Evolutionary conservation across 2,329 filamentous ascomycete genomes (phyloP).

Genomic region (Botrytis porri): DNA sequence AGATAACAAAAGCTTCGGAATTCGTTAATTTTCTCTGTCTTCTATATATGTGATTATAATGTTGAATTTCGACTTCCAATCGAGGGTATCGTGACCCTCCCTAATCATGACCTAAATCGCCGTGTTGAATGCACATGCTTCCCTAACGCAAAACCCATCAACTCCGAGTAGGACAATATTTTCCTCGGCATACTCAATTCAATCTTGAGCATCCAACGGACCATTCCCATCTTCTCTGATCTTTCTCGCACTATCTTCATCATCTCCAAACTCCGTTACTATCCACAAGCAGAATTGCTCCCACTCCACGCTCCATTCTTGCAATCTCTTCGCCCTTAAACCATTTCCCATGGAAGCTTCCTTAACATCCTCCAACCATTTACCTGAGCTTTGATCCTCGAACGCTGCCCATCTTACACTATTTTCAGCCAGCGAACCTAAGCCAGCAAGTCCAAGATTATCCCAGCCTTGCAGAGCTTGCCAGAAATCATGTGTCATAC

Average conservation of each 20-base stretch:
- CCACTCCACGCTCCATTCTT: constrained; percentile 78
- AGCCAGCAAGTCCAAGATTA: constrained; percentile 81
- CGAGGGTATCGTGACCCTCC: not conserved
- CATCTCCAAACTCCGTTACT: constrained; percentile 67
- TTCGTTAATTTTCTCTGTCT: not conserved
- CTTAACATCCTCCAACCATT: constrained; percentile 71
- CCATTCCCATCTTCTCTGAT: constrained; percentile 26
- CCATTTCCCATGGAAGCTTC: constrained; percentile 71
- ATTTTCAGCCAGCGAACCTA: constrained; percentile 88
- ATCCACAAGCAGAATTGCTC: constrained; percentile 92
- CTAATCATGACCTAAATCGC: constrained; percentile 10
- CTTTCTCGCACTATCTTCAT: constrained; percentile 27
- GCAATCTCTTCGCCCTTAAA: constrained; percentile 67
- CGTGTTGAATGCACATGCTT: constrained; percentile 3
- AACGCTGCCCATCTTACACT: constrained; percentile 87
- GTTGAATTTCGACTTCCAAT: constrained; percentile 17
- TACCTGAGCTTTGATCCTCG: constrained; percentile 69
- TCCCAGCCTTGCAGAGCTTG: constrained; percentile 89
- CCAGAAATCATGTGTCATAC: constrained; percentile 92
- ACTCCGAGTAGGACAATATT: not conserved
- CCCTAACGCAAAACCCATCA: constrained; percentile 4
- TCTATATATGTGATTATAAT: constrained; percentile 5
- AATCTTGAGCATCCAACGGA: constrained; percentile 27
- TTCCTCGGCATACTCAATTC: not conserved
- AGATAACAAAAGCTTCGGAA: not conserved